Evolutionary conservation across 2,329 filamentous ascomycete species (phyloP).

Genomic region (Cercospora berteroae): DNA sequence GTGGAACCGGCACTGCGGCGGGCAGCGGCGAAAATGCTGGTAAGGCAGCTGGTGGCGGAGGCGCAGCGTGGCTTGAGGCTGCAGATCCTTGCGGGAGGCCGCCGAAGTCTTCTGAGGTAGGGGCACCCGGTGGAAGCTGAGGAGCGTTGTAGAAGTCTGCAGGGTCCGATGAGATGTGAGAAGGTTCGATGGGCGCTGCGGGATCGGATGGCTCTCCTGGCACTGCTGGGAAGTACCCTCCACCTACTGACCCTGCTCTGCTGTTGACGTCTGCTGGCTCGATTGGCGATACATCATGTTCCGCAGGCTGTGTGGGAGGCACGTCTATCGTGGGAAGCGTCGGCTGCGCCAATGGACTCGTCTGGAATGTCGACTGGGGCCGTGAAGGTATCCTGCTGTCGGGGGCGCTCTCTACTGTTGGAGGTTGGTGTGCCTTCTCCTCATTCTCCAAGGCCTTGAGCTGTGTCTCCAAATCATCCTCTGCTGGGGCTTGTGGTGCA

Average conservation of each 20-base stretch:
- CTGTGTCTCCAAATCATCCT: constrained; percentile 33
- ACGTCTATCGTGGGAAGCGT: constrained; percentile 38
- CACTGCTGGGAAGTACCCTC: constrained; percentile 58
- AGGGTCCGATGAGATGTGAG: constrained; percentile 16
- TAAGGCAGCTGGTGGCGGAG: constrained; percentile 13
- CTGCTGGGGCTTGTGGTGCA: constrained; percentile 13
- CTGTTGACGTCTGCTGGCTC: constrained; percentile 40
- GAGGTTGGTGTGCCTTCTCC: constrained; percentile 40
- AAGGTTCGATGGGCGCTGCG: not conserved
- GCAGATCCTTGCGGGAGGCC: constrained; percentile 10
- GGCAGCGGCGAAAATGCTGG: constrained; percentile 17
- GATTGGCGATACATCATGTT: constrained; percentile 53
- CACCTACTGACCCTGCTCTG: constrained; percentile 52
- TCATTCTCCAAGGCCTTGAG: constrained; percentile 30
- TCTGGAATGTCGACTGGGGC: constrained; percentile 29
- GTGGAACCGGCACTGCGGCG: constrained; percentile 22
- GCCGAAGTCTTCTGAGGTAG: constrained; percentile 15
- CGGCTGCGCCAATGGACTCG: constrained; percentile 42
- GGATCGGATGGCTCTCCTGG: constrained; percentile 41
- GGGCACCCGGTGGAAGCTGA: constrained; percentile 14
- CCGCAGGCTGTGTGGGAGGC: constrained; percentile 5
- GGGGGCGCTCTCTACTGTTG: constrained; percentile 60
- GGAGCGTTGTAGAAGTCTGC: constrained; percentile 26
- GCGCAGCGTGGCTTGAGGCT: constrained; percentile 18
- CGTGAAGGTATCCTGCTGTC: constrained; percentile 54